Evolutionary conservation across 2,329 filamentous ascomycete species (phyloP).

Genomic region (Diaporthe amygdali): DNA sequence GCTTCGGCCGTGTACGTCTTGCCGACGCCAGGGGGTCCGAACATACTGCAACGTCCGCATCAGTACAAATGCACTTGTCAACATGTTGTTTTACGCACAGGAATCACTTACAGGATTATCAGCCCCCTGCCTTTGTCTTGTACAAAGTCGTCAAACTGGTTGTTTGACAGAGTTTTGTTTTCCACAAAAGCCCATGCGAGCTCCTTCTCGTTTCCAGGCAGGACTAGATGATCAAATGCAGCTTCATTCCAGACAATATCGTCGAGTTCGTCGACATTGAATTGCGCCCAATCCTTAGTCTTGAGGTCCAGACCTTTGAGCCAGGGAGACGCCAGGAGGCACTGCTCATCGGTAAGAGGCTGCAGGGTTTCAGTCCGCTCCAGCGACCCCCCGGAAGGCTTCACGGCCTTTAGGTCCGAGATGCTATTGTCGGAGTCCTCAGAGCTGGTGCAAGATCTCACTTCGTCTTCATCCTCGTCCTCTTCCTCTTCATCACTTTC

Average conservation of each 20-base stretch:
- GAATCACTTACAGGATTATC: constrained; percentile 7
- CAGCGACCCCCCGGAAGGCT: background rate
- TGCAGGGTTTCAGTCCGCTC: constrained; percentile 30
- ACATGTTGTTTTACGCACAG: background rate
- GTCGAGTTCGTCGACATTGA: constrained; percentile 33
- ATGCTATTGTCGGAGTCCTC: background rate
- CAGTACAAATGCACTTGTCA: background rate
- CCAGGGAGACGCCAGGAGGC: constrained; percentile 42
- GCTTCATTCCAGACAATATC: constrained; percentile 41
- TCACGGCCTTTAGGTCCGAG: background rate
- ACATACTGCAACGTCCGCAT: constrained; percentile 28
- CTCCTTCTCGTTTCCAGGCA: constrained; percentile 43
- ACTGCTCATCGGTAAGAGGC: constrained; percentile 39
- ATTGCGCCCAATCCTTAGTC: constrained; percentile 38
- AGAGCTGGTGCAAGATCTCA: background rate
- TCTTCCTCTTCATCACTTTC: background rate
- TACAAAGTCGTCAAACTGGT: constrained; percentile 41
- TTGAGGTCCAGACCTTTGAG: constrained; percentile 43
- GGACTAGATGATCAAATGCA: constrained; percentile 42
- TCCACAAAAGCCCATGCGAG: constrained; percentile 44
- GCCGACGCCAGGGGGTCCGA: constrained; percentile 42
- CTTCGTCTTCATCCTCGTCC: constrained; percentile 12
- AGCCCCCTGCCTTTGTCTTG: constrained; percentile 35
- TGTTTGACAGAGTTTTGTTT: constrained; percentile 36
- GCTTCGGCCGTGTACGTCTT: constrained; percentile 45